Percentiles rank a stretch among this genome's conserved stretches.
These are phyloP conservation scores for Sclerotinia subarctica DNA, from an alignment of 2,329 filamentous ascomycete species.

Conservation along the genomic window DNA sequence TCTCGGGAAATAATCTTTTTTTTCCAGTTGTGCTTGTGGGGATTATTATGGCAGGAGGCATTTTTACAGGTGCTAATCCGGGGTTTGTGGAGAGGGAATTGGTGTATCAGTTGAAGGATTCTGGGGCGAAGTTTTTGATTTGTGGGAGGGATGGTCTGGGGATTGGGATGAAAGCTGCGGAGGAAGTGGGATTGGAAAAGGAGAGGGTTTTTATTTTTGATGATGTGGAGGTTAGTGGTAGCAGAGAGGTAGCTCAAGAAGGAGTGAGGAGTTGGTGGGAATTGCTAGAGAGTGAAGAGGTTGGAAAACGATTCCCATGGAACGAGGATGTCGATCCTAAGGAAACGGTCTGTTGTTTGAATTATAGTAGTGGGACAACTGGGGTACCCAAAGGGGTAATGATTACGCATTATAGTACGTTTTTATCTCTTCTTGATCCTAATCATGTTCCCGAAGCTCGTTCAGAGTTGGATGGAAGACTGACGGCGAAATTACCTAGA, in stretches of 20 bases:
- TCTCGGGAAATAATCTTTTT: constrained; percentile 54
- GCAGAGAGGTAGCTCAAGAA: constrained; percentile 39
- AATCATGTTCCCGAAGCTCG: background rate
- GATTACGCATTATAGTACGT: constrained; percentile 61
- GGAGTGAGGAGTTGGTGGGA: constrained; percentile 61
- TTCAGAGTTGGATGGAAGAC: fast-evolving
- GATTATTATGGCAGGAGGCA: constrained; percentile 50
- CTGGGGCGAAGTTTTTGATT: constrained; percentile 64
- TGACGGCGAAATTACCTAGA: background rate
- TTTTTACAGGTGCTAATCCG: constrained; percentile 55
- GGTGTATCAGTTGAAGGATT: constrained; percentile 71
- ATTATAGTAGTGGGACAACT: constrained; percentile 75
- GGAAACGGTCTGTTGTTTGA: constrained; percentile 55
- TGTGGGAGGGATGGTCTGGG: constrained; percentile 58
- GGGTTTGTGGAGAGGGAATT: constrained; percentile 67
- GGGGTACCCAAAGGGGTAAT: constrained; percentile 77
- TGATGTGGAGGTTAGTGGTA: constrained; percentile 44
- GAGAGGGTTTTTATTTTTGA: constrained; percentile 65
- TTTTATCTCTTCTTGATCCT: background rate
- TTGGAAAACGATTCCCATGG: constrained; percentile 63
- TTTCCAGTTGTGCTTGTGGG: constrained; percentile 54
- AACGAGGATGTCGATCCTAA: constrained; percentile 40
- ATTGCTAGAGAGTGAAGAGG: constrained; percentile 50
- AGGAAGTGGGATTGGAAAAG: constrained; percentile 51
- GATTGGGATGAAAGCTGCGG: constrained; percentile 64